Evolutionary conservation across 371 early-diverging fungal genomes (phyloP).

Genomic region (Phascolomyces articulosus): DNA sequence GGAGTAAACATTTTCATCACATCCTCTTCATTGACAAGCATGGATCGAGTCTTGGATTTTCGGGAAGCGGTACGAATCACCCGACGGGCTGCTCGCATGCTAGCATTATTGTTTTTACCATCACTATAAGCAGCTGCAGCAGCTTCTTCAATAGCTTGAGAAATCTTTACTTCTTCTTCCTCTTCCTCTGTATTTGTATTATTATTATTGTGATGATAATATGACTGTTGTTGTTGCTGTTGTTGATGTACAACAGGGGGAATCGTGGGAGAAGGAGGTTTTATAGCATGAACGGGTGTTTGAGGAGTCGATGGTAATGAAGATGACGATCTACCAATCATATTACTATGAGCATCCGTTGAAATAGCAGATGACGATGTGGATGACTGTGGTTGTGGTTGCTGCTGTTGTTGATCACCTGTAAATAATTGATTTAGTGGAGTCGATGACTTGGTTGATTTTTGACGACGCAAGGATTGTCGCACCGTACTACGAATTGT

Average conservation of each 20-base stretch:
- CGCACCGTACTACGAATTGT: conserved; percentile 25
- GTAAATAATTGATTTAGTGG: conserved; percentile 19
- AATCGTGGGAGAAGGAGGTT: background rate
- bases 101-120: conserved; percentile 6
- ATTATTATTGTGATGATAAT: background rate
- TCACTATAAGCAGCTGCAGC: background rate
- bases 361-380: background rate
- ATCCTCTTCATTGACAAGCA: conserved; percentile 28
- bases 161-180: background rate
- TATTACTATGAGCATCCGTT: background rate
- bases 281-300: background rate
- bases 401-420: background rate
- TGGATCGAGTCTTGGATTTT: conserved; percentile 31
- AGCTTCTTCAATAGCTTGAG: conserved; percentile 1
- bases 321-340: background rate
- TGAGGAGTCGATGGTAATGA: background rate
- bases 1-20: conserved; percentile 25
- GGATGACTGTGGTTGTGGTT: background rate
- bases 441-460: conserved; percentile 24
- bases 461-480: conserved; percentile 25
- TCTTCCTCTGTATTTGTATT: no score
- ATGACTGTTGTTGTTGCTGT: background rate
- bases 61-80: conserved; percentile 32
- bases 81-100: conserved; percentile 24
- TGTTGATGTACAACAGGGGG: background rate